Evolutionary conservation across 2,329 filamentous ascomycete genomes (phyloP).

Genomic region (Teratosphaeria nubilosa): DNA sequence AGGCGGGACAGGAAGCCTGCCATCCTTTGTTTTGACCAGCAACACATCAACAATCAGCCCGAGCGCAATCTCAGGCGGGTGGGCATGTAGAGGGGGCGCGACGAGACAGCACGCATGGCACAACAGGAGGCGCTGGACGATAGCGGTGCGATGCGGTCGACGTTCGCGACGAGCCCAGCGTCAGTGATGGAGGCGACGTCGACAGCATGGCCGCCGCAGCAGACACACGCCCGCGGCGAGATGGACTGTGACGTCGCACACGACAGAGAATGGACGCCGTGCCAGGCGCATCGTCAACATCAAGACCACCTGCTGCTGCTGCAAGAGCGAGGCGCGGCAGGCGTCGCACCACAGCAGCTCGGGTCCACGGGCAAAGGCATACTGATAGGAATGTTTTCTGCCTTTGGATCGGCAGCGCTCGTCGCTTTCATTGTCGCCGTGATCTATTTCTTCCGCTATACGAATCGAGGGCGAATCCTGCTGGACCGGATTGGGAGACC

Average conservation of each 20-base stretch:
- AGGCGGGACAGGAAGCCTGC: not conserved
- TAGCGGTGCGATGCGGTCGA: not conserved
- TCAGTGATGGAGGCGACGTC: not conserved
- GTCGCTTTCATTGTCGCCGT: conserved; percentile 69
- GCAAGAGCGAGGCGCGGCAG: not conserved
- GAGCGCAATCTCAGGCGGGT: not conserved
- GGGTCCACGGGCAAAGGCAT: conserved; percentile 56
- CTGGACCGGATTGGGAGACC: conserved; percentile 87
- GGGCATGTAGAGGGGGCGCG: not conserved
- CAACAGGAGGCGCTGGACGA: not conserved
- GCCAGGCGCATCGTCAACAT: not conserved
- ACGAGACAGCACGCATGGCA: not conserved
- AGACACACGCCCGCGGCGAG: not conserved
- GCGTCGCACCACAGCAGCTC: conserved; percentile 8
- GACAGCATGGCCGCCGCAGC: not conserved
- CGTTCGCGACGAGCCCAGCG: not conserved
- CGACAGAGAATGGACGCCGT: not conserved
- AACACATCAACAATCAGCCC: not conserved
- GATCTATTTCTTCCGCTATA: conserved; percentile 92
- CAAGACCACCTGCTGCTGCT: not conserved
- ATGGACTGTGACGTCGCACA: not conserved
- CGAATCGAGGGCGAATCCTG: conserved; percentile 75
- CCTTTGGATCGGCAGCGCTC: conserved; percentile 80
- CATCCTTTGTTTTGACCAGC: not conserved
- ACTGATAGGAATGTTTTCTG: conserved; percentile 87